Conservation (phyloP, 73 alveolate genomes). For the Loxodes magnus region DNA sequence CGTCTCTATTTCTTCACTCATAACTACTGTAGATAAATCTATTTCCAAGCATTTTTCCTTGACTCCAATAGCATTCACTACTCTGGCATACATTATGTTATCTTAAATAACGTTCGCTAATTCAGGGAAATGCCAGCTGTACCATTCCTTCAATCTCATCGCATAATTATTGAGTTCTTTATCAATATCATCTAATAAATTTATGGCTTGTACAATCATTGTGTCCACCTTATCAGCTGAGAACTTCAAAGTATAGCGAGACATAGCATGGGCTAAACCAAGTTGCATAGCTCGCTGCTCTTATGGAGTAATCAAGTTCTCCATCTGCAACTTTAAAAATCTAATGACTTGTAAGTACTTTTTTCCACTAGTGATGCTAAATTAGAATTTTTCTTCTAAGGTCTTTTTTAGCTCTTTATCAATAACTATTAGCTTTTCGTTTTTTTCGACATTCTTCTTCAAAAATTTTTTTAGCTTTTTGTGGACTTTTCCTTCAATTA, state of each 20-base stretch:
- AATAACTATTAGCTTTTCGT: conserved; percentile 62
- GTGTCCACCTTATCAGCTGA: conserved; percentile 95
- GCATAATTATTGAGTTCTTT: conserved; percentile 99
- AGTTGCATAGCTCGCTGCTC: conserved; percentile 87
- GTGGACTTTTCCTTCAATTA: conserved; percentile 60
- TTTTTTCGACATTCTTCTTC: conserved; percentile 72
- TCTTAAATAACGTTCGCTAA: conserved; percentile 97
- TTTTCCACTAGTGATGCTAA: conserved; percentile 66
- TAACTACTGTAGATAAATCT: conserved; percentile 61
- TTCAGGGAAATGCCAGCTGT: conserved; percentile 99
- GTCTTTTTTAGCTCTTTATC: conserved; percentile 80
- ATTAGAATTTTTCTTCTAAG: conserved; percentile 70
- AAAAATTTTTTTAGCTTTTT: conserved; percentile 84
- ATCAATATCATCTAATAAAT: conserved; percentile 95
- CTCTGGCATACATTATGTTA: conserved; percentile 94
- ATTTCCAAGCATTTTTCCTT: conserved; percentile 51
- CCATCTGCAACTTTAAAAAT: conserved; percentile 84
- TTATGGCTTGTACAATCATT: conserved; percentile 97
- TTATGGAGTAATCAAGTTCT: conserved; percentile 74
- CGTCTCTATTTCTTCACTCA: conserved; percentile 78
- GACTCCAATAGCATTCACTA: conserved; percentile 78
- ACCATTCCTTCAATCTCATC: conserved; percentile 99
- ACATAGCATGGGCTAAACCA: conserved; percentile 93
- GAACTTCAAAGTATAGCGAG: conserved; percentile 86
- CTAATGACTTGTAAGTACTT: conserved; percentile 80